Conservation (phyloP, 306 rosid species). For the Parietaria judaica region DNA sequence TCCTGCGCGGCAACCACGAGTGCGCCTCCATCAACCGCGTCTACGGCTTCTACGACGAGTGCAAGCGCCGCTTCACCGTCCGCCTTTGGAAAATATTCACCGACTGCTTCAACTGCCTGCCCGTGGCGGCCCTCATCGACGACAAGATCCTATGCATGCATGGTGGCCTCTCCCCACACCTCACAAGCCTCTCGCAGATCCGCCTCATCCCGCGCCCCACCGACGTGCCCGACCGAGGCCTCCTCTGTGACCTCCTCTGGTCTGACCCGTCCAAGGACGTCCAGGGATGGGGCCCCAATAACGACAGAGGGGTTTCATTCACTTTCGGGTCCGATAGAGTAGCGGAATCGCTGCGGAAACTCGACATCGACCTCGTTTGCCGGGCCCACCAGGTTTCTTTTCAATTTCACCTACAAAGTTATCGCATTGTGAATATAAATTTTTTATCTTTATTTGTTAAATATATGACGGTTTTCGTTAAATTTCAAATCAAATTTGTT, state of each 20-base stretch:
- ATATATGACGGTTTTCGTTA: too few relatives aligned
- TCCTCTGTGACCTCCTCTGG: constrained; percentile 85
- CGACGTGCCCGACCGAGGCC: constrained; percentile 67
- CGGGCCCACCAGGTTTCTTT: constrained; percentile 78
- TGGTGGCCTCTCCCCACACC: constrained; percentile 80
- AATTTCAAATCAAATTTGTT: too few relatives aligned
- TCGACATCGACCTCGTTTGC: constrained; percentile 69
- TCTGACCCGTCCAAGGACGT: constrained; percentile 64
- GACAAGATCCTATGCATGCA: constrained; percentile 86
- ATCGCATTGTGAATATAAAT: not conserved
- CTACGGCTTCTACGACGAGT: constrained; percentile 88
- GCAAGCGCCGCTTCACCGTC: constrained; percentile 65
- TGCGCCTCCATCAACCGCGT: constrained; percentile 87
- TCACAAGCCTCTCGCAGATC: constrained; percentile 51
- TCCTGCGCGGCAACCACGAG: constrained; percentile 90
- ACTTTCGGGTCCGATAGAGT: constrained; percentile 72
- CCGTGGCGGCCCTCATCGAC: constrained; percentile 76
- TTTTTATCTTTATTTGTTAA: too few relatives aligned
- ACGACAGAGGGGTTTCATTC: constrained; percentile 77
- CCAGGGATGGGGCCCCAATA: constrained; percentile 66
- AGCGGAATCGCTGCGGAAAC: constrained; percentile 47
- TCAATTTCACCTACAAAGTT: constrained; percentile 2
- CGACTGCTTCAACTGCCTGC: constrained; percentile 84
- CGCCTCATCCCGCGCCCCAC: constrained; percentile 45
- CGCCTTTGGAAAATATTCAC: constrained; percentile 71